Conservation (phyloP, 441 rosid genomes). For the Arabidopsis hybrid region DNA sequence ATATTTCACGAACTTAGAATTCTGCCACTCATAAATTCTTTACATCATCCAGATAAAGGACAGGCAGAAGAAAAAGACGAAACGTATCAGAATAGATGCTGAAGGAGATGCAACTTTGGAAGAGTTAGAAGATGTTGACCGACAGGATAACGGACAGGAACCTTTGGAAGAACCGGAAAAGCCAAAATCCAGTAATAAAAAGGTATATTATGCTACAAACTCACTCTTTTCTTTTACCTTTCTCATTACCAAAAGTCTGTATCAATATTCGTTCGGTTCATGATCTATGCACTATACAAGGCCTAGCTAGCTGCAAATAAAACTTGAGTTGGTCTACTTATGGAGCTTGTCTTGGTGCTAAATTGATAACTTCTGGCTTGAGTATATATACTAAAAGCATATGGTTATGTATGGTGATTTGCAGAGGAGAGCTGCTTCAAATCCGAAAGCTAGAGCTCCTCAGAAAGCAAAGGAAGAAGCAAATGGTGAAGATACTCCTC, state of each 20-base stretch:
- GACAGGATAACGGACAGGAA: constrained; percentile 60
- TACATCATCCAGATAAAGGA: constrained; percentile 70
- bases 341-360: background rate
- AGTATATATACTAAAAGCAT: constrained; percentile 25
- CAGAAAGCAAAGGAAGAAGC: constrained; percentile 59
- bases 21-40: constrained; percentile 17
- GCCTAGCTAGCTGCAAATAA: background rate
- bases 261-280: background rate
- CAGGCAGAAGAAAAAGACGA: constrained; percentile 76
- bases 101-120: constrained; percentile 99
- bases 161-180: constrained; percentile 69
- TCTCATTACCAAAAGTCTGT: background rate
- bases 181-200: constrained; percentile 64
- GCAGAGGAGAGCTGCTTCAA: constrained; percentile 80
- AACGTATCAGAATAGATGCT: constrained; percentile 87
- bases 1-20: background rate
- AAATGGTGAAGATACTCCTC: constrained; percentile 54
- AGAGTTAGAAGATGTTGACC: constrained; percentile 67
- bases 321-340: constrained; percentile 7
- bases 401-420: constrained; percentile 26
- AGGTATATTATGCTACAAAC: constrained; percentile 56
- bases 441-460: constrained; percentile 55
- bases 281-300: background rate
- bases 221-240: constrained; percentile 4
- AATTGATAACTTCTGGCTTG: constrained; percentile 1